Percentiles rank a stretch among this genome's conserved stretches.
Conservation (phyloP, 164 flowering plant species). For the Liquidambar formosana region DNA sequence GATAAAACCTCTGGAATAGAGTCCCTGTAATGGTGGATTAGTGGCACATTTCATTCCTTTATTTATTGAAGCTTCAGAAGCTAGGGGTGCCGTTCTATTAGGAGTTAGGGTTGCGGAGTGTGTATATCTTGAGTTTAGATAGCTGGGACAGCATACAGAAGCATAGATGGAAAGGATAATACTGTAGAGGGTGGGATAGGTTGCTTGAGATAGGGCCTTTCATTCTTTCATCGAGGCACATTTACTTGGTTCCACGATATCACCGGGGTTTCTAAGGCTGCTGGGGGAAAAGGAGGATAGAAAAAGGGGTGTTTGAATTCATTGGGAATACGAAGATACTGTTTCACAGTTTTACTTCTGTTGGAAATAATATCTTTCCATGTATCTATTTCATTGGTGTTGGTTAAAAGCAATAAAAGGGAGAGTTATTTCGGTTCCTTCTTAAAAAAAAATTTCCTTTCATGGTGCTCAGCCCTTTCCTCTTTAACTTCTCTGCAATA, state of each 20-base stretch:
- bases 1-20: too few species aligned
- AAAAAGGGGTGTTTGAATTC: neutral
- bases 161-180: neutral
- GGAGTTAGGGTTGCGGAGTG: constrained; percentile 5
- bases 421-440: too few species aligned
- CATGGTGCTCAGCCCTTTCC: too few species aligned
- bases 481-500: too few species aligned
- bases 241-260: neutral
- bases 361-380: neutral
- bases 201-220: neutral
- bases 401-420: neutral
- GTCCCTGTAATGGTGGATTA: neutral
- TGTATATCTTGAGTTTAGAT: constrained; percentile 24
- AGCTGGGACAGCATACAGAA: neutral
- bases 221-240: neutral
- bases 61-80: constrained; percentile 1
- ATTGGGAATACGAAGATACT: neutral
- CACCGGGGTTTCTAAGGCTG: neutral
- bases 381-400: neutral
- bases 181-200: neutral
- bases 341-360: neutral
- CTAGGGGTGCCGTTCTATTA: neutral
- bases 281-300: too few species aligned
- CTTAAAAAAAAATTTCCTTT: too few species aligned
- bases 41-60: neutral